Conservation (phyloP, 257 asterid genomes). For the Solanum chiquidenum region DNA sequence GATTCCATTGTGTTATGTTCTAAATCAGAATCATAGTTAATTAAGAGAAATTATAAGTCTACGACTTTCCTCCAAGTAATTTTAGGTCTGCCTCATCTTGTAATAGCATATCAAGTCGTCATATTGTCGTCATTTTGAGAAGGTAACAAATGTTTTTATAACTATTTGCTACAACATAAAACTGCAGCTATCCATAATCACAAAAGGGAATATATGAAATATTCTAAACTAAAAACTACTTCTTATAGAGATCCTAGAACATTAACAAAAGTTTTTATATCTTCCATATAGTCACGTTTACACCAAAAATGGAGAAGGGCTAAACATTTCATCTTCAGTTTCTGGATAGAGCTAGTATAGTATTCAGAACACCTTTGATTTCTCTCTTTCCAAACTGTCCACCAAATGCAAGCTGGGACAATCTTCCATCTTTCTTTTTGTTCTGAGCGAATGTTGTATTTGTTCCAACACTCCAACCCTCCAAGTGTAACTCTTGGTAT, state of each 20-base stretch:
- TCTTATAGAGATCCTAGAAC: not conserved
- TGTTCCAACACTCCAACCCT: not conserved
- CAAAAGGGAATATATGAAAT: not conserved
- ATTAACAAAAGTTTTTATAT: not conserved
- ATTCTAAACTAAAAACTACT: not conserved
- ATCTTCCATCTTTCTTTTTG: not conserved
- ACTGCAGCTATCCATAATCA: not conserved
- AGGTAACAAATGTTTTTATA: not conserved
- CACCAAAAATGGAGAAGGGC: not conserved
- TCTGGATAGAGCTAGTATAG: not conserved
- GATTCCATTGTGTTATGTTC: not conserved
- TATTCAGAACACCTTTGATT: not conserved
- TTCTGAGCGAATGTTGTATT: not conserved
- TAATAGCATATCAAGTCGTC: not conserved
- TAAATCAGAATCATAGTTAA: not conserved
- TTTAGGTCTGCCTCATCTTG: not conserved
- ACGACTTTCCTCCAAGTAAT: not conserved
- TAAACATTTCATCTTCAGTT: not conserved
- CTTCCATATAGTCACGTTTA: not conserved
- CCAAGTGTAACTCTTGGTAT: not conserved
- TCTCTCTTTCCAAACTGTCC: not conserved
- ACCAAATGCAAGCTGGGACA: not conserved
- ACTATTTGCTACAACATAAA: not conserved
- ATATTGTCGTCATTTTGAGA: not conserved
- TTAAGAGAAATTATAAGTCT: not conserved